Evolutionary conservation across 2,329 filamentous ascomycete genomes (phyloP).

Genomic region (Orbilia ellipsospora): DNA sequence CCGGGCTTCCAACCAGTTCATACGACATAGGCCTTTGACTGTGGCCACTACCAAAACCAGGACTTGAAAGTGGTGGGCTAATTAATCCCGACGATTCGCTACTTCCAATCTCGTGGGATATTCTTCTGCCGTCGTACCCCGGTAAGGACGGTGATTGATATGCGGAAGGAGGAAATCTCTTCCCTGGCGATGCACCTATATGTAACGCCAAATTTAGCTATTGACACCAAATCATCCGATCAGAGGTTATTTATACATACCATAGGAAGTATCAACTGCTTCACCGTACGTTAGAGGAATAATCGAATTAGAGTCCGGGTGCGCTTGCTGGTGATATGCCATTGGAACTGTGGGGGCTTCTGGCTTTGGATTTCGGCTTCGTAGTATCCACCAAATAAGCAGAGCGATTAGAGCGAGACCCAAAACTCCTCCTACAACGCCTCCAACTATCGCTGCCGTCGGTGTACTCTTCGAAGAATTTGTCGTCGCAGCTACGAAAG

Average conservation of each 20-base stretch:
- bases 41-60: slow-evolving; percentile 7
- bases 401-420: slow-evolving; percentile 26
- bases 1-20: slow-evolving; percentile 44
- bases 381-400: slow-evolving; percentile 37
- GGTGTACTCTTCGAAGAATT: slow-evolving; percentile 9
- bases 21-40: slow-evolving; percentile 43
- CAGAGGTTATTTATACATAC: slow-evolving; percentile 12
- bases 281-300: slow-evolving; percentile 43
- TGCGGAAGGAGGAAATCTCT: slow-evolving; percentile 48
- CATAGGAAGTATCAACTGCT: slow-evolving; percentile 40
- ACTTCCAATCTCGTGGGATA: slow-evolving; percentile 46
- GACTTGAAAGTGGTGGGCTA: slow-evolving; percentile 37
- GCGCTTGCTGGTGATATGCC: slow-evolving; percentile 36
- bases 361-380: background rate
- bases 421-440: slow-evolving; percentile 38
- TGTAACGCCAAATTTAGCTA: slow-evolving; percentile 16
- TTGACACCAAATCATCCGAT: background rate
- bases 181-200: slow-evolving; percentile 32
- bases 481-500: slow-evolving; percentile 13
- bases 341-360: slow-evolving; percentile 24
- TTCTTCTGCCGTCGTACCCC: slow-evolving; percentile 31
- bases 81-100: slow-evolving; percentile 28
- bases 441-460: slow-evolving; percentile 42
- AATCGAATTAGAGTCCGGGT: slow-evolving; percentile 27
- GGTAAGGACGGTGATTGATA: slow-evolving; percentile 43